Evolutionary conservation across 2,329 filamentous ascomycete species (phyloP), one percentile per base, ranked within the genome.

Genomic region (Emmonsiellopsis sp.): DNA sequence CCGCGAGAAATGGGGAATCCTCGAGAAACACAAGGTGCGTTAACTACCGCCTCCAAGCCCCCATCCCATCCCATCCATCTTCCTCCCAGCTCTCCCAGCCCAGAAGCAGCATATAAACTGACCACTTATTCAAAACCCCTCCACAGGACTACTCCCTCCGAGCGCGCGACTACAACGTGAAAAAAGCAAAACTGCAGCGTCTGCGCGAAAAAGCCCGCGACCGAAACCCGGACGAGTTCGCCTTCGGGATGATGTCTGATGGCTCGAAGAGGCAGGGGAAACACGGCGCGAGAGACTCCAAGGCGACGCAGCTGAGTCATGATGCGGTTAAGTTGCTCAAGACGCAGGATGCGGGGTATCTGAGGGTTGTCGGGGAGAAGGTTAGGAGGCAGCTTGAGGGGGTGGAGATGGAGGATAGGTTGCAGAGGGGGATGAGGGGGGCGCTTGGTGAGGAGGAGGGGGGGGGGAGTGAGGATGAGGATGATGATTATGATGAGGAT

Each of bases 21-120:
- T 97, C 57, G 93, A 97, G 71, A 97, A 98, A 75, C 87, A 93
- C 79, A 96, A 96, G 76, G 85, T 85, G 65, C 31, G 52, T 57
- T n/a, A 27, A 21, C 13, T 42, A 21, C 33, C 5, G 10, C 36
- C 53, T 27, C 21, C 21, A 27, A 27, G 21, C 21, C 21, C 21
- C 21, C 21, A 27, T 27, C 21, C 21, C 21, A 27, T 27, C 21
- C 21, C 21, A 27, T 27, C 21, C 21, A 27, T 27, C 21, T 27
- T 27, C 21, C 21, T 27, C 21, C 21, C 21, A 27, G 21, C 21
- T 27, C 21, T 17, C 21, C 21, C 21, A 27, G 13, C 11, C 13
- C 6, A 37, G 7, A 14, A n/a, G 40, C 13, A 42, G 7, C 40
- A n/a, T 14, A 8, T 8, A 14, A 17, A 49, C 34, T 11, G n/a